Conservation (phyloP, 2,329 filamentous ascomycete species). For the Fusarium sp. region DNA sequence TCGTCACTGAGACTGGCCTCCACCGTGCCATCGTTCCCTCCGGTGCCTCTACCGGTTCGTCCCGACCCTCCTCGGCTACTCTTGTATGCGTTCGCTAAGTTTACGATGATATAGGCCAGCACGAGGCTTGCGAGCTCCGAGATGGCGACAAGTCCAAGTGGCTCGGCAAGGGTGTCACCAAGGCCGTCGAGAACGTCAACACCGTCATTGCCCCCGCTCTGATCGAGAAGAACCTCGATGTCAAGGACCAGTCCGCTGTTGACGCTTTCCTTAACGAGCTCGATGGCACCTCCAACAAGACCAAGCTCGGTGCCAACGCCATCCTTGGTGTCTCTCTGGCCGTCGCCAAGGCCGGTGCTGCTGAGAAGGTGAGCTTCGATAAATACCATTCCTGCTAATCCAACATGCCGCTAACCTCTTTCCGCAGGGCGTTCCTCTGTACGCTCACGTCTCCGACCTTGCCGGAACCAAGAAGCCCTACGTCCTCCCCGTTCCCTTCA, state of each 20-base stretch:
- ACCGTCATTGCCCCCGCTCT: conserved; percentile 80
- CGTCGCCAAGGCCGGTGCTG: conserved; percentile 87
- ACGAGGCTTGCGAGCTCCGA: conserved; percentile 91
- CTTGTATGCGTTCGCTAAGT: conserved; percentile 42
- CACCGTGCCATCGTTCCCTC: conserved; percentile 98
- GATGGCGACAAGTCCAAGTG: conserved; percentile 90
- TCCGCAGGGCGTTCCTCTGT: conserved; percentile 77
- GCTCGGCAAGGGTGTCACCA: conserved; percentile 87
- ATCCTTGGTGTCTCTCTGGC: conserved; percentile 88
- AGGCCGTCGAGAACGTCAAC: conserved; percentile 90
- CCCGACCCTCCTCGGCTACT: conserved; percentile 42
- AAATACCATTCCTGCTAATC: conserved; percentile 5
- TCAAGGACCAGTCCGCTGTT: conserved; percentile 86
- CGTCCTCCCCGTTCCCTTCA: conserved; percentile 89
- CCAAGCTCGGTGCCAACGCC: conserved; percentile 87
- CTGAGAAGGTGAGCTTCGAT: conserved; percentile 73
- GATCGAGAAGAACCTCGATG: conserved; percentile 84
- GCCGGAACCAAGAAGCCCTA: conserved; percentile 92
- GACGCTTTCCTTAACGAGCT: conserved; percentile 88
- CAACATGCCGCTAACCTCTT: conserved; percentile 26
- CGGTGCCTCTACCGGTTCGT: conserved; percentile 90
- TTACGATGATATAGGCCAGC: conserved; percentile 71
- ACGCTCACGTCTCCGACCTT: conserved; percentile 87
- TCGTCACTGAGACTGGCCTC: conserved; percentile 94
- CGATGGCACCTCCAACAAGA: conserved; percentile 87